phyloP scores from a whole-genome alignment of 805 yeast genomes.

The Citeromyces nyonsensis region DNA sequence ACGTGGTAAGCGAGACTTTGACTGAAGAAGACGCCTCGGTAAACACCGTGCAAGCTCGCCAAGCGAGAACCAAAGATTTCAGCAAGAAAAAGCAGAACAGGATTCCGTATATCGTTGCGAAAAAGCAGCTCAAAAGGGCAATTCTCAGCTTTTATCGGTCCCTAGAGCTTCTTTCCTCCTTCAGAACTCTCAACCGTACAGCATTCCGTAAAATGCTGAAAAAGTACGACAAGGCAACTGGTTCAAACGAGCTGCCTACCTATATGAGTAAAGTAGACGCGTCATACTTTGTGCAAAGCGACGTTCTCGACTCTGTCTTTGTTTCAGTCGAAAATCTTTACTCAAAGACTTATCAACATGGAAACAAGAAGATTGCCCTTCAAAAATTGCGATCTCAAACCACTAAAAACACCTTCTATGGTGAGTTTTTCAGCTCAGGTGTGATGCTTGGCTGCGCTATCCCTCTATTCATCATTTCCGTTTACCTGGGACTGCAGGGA shows the following conservation, averaged over 20 bases:
- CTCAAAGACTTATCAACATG: slow-evolving; percentile 51
- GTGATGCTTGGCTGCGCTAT: slow-evolving; percentile 51
- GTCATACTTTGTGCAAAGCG: slow-evolving; percentile 47
- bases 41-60: background rate
- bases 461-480: slow-evolving; percentile 49
- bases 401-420: slow-evolving; percentile 20
- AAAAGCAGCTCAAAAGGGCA: slow-evolving; percentile 54
- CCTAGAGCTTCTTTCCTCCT: slow-evolving; percentile 54
- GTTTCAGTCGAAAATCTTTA: slow-evolving; percentile 52
- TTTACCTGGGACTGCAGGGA: slow-evolving; percentile 24
- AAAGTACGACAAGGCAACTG: slow-evolving; percentile 71
- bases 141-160: slow-evolving; percentile 60
- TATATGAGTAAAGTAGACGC: slow-evolving; percentile 45
- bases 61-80: slow-evolving; percentile 11
- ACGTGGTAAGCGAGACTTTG: background rate
- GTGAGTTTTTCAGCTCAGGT: slow-evolving; percentile 46
- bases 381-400: slow-evolving; percentile 46
- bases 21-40: background rate
- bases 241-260: slow-evolving; percentile 20
- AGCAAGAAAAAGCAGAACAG: slow-evolving; percentile 11
- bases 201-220: slow-evolving; percentile 83
- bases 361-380: slow-evolving; percentile 55
- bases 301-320: slow-evolving; percentile 48
- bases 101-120: slow-evolving; percentile 49
- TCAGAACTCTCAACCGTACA: slow-evolving; percentile 63